phyloP scores from a whole-genome alignment of 129 eudicot species.

The Scalesia atractyloides region DNA sequence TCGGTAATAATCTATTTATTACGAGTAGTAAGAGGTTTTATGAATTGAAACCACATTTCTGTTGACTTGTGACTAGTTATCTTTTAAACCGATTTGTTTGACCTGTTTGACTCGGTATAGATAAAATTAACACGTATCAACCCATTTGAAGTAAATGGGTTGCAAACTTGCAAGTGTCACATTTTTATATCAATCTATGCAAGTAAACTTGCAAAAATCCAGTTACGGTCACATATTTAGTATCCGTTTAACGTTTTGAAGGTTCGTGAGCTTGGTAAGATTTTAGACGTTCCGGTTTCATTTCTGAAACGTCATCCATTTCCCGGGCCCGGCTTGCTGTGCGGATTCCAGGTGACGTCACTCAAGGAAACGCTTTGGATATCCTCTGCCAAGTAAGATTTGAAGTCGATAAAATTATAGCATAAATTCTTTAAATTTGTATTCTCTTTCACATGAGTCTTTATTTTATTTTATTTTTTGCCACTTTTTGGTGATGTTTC shows the following conservation, averaged over 20 bases:
- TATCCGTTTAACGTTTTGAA: slow-evolving; percentile 19
- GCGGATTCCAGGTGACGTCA: slow-evolving; percentile 88
- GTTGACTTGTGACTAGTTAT: too few relatives aligned
- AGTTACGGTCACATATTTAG: slow-evolving; percentile 44
- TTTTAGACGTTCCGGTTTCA: slow-evolving; percentile 67
- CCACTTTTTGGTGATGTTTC: background rate
- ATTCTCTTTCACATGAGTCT: background rate
- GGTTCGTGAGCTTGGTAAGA: slow-evolving; percentile 94
- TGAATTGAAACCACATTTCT: too few relatives aligned
- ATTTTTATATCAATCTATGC: too few relatives aligned
- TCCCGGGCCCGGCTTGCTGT: slow-evolving; percentile 99
- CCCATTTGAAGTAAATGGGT: too few relatives aligned
- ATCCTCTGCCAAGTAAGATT: slow-evolving; percentile 73
- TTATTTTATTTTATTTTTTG: too few relatives aligned
- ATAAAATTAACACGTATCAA: too few relatives aligned
- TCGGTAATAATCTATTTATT: too few relatives aligned
- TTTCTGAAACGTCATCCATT: slow-evolving; percentile 93
- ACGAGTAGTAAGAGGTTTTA: too few relatives aligned
- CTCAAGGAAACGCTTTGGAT: slow-evolving; percentile 86
- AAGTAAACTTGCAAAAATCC: slow-evolving; percentile 11
- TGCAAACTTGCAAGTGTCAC: too few relatives aligned
- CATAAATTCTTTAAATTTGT: background rate
- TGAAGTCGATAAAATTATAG: background rate
- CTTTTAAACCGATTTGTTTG: too few relatives aligned
- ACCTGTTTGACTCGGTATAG: too few relatives aligned